Evolutionary conservation across 192 early-diverging fungal species (phyloP).

Genomic region (Backusella tarrabulga): DNA sequence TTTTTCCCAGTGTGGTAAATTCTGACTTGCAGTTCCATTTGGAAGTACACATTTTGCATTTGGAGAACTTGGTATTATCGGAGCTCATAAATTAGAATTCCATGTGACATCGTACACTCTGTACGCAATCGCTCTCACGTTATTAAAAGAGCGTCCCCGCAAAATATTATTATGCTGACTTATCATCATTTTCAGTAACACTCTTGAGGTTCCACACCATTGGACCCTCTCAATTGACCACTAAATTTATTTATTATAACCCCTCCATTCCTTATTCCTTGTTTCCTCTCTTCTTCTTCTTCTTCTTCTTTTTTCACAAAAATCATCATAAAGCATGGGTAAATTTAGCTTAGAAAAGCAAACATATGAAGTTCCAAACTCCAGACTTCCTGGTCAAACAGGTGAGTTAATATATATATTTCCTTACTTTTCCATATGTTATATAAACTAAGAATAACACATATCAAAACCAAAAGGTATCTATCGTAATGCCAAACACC

Average conservation of each 20-base stretch:
- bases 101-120: neutral
- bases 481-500: constrained; percentile 42
- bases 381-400: constrained; percentile 48
- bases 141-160: neutral
- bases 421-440: neutral
- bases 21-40: neutral
- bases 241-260: neutral
- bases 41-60: neutral
- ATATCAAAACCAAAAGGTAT: constrained; percentile 30
- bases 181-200: constrained; percentile 13
- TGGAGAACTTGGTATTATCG: neutral
- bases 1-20: neutral
- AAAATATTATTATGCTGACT: constrained; percentile 16
- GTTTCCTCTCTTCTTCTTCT: neutral
- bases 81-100: neutral
- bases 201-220: neutral
- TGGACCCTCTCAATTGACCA: neutral
- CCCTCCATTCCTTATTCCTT: neutral
- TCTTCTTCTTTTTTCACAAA: neutral
- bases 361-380: constrained; percentile 47
- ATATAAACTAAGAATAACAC: neutral
- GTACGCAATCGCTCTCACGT: neutral
- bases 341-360: constrained; percentile 51
- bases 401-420: constrained; percentile 32
- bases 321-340: constrained; percentile 3